These are phyloP conservation scores for Podospora pseudopauciseta DNA, from an alignment of 495 filamentous ascomycete genomes.

Conservation along the genomic window DNA sequence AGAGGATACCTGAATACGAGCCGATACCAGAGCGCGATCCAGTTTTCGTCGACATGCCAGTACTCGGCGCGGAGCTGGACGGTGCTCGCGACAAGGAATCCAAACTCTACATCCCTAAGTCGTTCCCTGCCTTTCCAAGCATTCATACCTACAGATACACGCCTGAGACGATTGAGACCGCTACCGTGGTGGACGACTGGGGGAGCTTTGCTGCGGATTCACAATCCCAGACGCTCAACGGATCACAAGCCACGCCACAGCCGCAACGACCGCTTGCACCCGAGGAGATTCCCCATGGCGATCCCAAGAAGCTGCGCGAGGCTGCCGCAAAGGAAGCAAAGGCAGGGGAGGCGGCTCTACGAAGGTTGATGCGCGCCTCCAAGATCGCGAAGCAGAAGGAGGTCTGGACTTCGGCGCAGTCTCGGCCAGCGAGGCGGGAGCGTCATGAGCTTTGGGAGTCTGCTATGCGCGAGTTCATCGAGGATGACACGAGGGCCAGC, in stretches of 20 bases:
- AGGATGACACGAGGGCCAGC: slow-evolving; percentile 52
- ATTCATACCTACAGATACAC: slow-evolving; percentile 48
- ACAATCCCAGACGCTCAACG: slow-evolving; percentile 12
- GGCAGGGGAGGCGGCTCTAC: slow-evolving; percentile 44
- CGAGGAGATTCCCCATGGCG: slow-evolving; percentile 32
- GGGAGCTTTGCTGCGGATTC: slow-evolving; percentile 18
- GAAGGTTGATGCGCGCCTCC: slow-evolving; percentile 43
- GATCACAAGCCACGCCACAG: slow-evolving; percentile 16
- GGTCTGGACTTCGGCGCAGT: slow-evolving; percentile 38
- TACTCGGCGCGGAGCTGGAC: slow-evolving; percentile 40
- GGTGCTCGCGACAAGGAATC: slow-evolving; percentile 41
- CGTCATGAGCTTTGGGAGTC: slow-evolving; percentile 43
- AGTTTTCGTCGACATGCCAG: slow-evolving; percentile 36
- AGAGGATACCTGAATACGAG: slow-evolving; percentile 30
- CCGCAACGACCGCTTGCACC: slow-evolving; percentile 29
- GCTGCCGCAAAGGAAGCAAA: slow-evolving; percentile 44
- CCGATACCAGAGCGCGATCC: slow-evolving; percentile 30
- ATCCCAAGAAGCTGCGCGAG: slow-evolving; percentile 40
- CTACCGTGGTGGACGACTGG: slow-evolving; percentile 28
- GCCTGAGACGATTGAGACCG: slow-evolving; percentile 30
- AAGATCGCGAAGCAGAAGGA: slow-evolving; percentile 50
- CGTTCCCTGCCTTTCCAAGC: slow-evolving; percentile 45
- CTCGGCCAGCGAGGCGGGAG: slow-evolving; percentile 30
- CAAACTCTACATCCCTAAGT: slow-evolving; percentile 40
- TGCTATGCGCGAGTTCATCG: slow-evolving; percentile 41